Evolutionary conservation across 129 eudicot species (phyloP), one percentile per base, ranked within the genome.

Genomic region (Tagetes patula): DNA sequence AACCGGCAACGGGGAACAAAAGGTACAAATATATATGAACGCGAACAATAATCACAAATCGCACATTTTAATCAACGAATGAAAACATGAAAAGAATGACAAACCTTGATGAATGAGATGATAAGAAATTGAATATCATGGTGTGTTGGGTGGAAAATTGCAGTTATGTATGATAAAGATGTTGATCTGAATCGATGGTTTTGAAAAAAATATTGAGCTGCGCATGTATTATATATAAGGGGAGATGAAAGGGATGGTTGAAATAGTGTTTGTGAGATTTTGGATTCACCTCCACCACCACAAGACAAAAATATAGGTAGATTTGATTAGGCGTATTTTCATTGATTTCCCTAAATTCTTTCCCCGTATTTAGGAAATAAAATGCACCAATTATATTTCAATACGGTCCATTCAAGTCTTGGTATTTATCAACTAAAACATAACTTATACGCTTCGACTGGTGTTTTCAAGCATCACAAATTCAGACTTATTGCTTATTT

Each of bases 261-360:
- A 61, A 46, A 72, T 58, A 12, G 68, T 8, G 49, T 12, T 43
- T 52, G 42, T 39, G 41, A 43, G 6, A 43, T 43, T 43, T 20
- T 9, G 63, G 48, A 34, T 66, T 67, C n/a, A 56, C 80, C 80
- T 68, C 38, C 80, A 68, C 80, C 80, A 76, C 62, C 55, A 45
- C 59, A 48, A 14, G 75, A 76, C 75, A 68, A 76, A 68, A 76
- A 39, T 20, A 50, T 20, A 4, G 36, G 3, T 55, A 45, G 4
- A 52, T 67, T n/a, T 37, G 38, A 33, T 56, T 68, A 67, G 61
- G 80, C 68, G 56, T 67, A 64, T 36, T 55, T 71, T 13, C 20
- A 52, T 20, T 31, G 12, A 27, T 55, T 55, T 30, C 12, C 36
- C 62, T 27, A 10, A 2, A 3, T 55, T 55, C 38, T 20, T 9